A percentile compares a stretch with the other conserved stretches of the same genome.
phyloP scores from a whole-genome alignment of 2,329 filamentous ascomycete species.

The Penicillium sp. region DNA sequence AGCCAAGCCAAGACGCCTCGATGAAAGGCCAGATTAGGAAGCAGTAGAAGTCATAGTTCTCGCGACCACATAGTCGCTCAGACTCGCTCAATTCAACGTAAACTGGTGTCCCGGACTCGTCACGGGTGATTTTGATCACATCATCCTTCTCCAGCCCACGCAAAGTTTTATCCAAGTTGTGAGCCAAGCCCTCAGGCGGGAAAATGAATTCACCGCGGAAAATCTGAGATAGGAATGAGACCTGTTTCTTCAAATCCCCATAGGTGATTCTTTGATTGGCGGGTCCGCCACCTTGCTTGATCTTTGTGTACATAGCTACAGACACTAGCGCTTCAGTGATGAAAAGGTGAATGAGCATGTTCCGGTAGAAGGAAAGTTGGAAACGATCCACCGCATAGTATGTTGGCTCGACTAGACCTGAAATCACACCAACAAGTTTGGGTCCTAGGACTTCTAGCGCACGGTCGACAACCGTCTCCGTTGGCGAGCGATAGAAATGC shows the following conservation, averaged over 20 bases:
- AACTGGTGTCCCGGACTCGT: slow-evolving; percentile 56
- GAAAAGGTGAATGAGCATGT: slow-evolving; percentile 99
- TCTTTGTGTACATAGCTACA: slow-evolving; percentile 81
- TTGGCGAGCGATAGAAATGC: slow-evolving; percentile 80
- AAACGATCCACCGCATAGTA: slow-evolving; percentile 95
- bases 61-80: slow-evolving; percentile 75
- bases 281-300: slow-evolving; percentile 88
- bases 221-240: slow-evolving; percentile 85
- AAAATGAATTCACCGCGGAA: slow-evolving; percentile 98
- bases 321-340: slow-evolving; percentile 90
- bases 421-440: slow-evolving; percentile 77
- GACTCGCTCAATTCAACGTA: slow-evolving; percentile 70
- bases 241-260: slow-evolving; percentile 70
- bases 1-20: slow-evolving; percentile 88
- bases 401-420: slow-evolving; percentile 81
- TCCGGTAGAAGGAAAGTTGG: slow-evolving; percentile 96
- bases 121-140: slow-evolving; percentile 67
- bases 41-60: slow-evolving; percentile 98
- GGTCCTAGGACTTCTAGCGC: slow-evolving; percentile 89
- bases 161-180: slow-evolving; percentile 80
- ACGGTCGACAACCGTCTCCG: slow-evolving; percentile 79
- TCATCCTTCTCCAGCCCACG: slow-evolving; percentile 73
- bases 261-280: slow-evolving; percentile 77
- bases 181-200: slow-evolving; percentile 75
- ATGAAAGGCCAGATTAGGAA: slow-evolving; percentile 99